Evolutionary conservation across 768 basidiomycete species (phyloP).

Genomic region (Scleroderma citrinum): DNA sequence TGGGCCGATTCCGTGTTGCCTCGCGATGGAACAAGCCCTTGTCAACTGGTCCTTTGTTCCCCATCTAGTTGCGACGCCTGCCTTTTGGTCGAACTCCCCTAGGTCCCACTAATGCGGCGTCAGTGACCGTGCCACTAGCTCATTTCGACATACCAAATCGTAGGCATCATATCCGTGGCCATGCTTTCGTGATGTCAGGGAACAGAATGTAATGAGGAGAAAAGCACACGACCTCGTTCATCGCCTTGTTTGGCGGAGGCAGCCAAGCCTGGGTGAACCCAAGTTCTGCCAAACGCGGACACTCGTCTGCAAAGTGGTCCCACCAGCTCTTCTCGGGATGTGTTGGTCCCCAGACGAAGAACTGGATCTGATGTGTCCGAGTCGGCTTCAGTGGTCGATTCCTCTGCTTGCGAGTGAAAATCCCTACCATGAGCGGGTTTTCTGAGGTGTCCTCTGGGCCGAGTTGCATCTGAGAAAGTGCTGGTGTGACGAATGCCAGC

Average conservation of each 20-base stretch:
- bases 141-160: constrained; percentile 52
- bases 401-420: neutral
- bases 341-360: constrained; percentile 75
- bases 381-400: neutral
- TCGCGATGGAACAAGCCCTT: constrained; percentile 59
- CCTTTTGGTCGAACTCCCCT: constrained; percentile 80
- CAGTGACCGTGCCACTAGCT: neutral
- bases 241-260: constrained; percentile 80
- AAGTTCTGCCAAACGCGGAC: constrained; percentile 55
- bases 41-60: constrained; percentile 80
- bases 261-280: constrained; percentile 82
- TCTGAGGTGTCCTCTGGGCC: constrained; percentile 41
- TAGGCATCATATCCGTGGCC: constrained; percentile 78
- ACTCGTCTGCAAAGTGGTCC: constrained; percentile 62
- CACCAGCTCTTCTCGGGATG: constrained; percentile 69
- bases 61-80: constrained; percentile 70
- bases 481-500: constrained; percentile 25
- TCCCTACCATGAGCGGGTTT: constrained; percentile 66
- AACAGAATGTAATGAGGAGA: constrained; percentile 2
- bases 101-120: constrained; percentile 64
- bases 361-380: constrained; percentile 52
- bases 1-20: constrained; percentile 62
- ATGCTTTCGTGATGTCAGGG: constrained; percentile 42
- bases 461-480: constrained; percentile 57
- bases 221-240: constrained; percentile 40